phyloP scores from a whole-genome alignment of 495 filamentous ascomycete genomes.

The Terfezia claveryi region DNA sequence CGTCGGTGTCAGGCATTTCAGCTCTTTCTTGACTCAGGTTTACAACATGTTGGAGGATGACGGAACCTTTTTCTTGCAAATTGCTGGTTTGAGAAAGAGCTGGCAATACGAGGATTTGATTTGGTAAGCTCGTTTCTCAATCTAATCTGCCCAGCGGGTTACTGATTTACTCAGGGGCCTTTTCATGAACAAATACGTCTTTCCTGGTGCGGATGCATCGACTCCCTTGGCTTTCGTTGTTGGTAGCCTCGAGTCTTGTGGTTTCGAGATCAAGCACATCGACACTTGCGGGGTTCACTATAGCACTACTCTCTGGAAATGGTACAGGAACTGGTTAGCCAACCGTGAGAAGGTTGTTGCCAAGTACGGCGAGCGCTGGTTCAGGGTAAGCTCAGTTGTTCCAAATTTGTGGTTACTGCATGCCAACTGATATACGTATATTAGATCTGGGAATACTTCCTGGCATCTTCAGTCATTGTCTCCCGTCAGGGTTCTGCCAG shows the following conservation, averaged over 20 bases:
- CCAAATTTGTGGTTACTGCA: not conserved
- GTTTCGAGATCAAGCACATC: conserved; percentile 48
- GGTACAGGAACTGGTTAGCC: conserved; percentile 97
- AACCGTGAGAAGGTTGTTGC: conserved; percentile 86
- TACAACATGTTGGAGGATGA: conserved; percentile 78
- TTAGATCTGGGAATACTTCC: conserved; percentile 97
- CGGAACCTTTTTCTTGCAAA: conserved; percentile 63
- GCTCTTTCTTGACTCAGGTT: conserved; percentile 44
- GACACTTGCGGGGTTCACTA: conserved; percentile 49
- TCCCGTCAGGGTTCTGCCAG: conserved; percentile 82
- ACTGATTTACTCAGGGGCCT: conserved; percentile 28
- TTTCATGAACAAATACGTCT: conserved; percentile 86
- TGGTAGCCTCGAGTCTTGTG: conserved; percentile 46
- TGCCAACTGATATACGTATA: not conserved
- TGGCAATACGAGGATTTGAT: conserved; percentile 82
- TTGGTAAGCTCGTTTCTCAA: conserved; percentile 25
- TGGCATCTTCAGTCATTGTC: conserved; percentile 78
- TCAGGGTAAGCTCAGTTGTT: conserved; percentile 44
- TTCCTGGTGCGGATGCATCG: conserved; percentile 70
- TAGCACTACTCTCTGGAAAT: conserved; percentile 88
- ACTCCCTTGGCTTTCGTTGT: conserved; percentile 56
- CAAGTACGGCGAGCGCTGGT: conserved; percentile 93
- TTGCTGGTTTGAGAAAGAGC: conserved; percentile 54
- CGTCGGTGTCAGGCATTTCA: conserved; percentile 57
- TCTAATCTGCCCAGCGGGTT: not conserved